Percentiles rank a stretch among this genome's conserved stretches.
Evolutionary conservation across 2,329 filamentous ascomycete genomes (phyloP).

Genomic region (Westerdykella ornata): DNA sequence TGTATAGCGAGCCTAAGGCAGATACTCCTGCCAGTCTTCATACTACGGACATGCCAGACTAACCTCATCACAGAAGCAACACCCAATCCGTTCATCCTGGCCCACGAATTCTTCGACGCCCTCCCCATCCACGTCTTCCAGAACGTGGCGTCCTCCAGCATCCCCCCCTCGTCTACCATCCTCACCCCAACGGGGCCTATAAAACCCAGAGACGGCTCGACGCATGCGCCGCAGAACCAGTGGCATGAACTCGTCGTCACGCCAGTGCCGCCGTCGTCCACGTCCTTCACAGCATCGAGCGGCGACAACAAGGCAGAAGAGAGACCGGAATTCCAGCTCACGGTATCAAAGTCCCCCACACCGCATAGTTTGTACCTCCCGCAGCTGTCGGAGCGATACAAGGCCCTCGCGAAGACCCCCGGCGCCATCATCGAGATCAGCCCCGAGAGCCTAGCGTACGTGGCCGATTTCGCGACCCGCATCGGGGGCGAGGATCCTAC

Average conservation of each 20-base stretch:
- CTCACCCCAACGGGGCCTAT: conserved; percentile 47
- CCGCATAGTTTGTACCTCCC: conserved; percentile 82
- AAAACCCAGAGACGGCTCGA: conserved; percentile 33
- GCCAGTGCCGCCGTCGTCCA: conserved; percentile 43
- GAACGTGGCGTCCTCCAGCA: conserved; percentile 50
- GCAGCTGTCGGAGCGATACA: conserved; percentile 72
- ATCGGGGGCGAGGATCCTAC: conserved; percentile 60
- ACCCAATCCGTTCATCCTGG: conserved; percentile 85
- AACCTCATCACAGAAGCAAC: conserved; percentile 47
- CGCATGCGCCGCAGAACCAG: conserved; percentile 32
- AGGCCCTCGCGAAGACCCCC: conserved; percentile 59
- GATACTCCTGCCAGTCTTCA: not conserved
- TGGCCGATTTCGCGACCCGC: conserved; percentile 70
- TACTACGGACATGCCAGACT: conserved; percentile 4
- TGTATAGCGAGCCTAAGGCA: conserved; percentile 16
- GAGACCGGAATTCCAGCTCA: conserved; percentile 78
- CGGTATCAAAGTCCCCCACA: conserved; percentile 66
- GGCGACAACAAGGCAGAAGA: conserved; percentile 13
- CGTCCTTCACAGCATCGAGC: conserved; percentile 41
- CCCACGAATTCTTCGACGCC: conserved; percentile 98
- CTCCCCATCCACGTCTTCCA: conserved; percentile 95
- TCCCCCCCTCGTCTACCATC: conserved; percentile 36
- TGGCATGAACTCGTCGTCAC: conserved; percentile 43
- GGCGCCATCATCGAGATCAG: conserved; percentile 80
- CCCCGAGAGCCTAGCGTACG: conserved; percentile 76